Base-by-base conservation (phyloP, 2,329 filamentous ascomycete genomes). In the Hypomyces perniciosus region DNA sequence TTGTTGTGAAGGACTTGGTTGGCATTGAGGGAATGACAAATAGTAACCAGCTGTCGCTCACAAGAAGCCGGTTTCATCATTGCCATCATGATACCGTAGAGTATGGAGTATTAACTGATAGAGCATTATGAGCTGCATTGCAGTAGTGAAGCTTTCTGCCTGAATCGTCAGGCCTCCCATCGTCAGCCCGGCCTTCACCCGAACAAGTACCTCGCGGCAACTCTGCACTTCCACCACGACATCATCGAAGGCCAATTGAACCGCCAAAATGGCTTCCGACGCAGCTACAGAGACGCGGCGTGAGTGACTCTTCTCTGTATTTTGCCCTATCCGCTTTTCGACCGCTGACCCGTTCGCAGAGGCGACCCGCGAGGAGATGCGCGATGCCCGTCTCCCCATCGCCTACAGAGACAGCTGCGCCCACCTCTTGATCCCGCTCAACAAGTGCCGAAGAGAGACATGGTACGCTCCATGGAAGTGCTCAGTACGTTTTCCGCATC, bases 401-500 rank as follows among this genome's bases (percentile, higher is more conserved):
- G 80, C 87, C 63, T 99, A 99, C 80, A 84, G 93, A 68, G 93
- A 99, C 74, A 91, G 85, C 74, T 99, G 93, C 76, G 93, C 91
- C 56, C 84, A 93, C 72, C 86, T 99, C 43, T 78, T 97, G 56
- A 96, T 97, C 57, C 93, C 93, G 12, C 80, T 99, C 62, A 99
- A 99, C 77, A 86, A 87, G 66, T 99, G 93, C 80, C 90, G 93
- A 56, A 81, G 83, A 72, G 86, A 95, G 62, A 87, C 90, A 57
- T 97, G 87, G 77, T 99, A 96, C 72, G 75, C 96, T 63, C 91
- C 91, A 13, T 99, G 93, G 93, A 96, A 95, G 80, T 99, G 93
- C 72, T 83, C 88, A 81, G 93, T 97, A 80, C 61, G 86, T 72
- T 34, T 29, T 20, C 4, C 28, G 12, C 31, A 6, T 9, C 13